These are phyloP conservation scores for Leucogyrophana mollusca DNA, from an alignment of 768 basidiomycete genomes.

Conservation along the genomic window DNA sequence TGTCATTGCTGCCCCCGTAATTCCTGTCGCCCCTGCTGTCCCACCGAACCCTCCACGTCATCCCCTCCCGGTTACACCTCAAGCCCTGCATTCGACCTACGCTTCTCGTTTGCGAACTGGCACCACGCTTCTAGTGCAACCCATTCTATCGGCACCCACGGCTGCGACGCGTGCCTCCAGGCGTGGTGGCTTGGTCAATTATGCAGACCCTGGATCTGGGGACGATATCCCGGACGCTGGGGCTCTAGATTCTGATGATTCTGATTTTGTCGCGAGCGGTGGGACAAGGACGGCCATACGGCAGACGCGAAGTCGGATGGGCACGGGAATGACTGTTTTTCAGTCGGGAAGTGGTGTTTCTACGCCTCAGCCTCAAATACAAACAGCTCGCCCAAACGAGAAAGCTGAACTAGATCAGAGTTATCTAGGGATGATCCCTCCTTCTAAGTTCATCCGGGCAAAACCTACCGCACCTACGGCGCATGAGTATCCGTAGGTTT, in stretches of 20 bases:
- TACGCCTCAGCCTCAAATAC: slow-evolving; percentile 33
- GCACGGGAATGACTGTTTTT: slow-evolving; percentile 53
- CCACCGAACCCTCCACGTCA: slow-evolving; percentile 52
- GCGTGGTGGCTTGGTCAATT: slow-evolving; percentile 76
- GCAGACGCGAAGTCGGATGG: slow-evolving; percentile 42
- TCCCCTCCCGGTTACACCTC: slow-evolving; percentile 58
- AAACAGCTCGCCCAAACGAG: slow-evolving; percentile 23
- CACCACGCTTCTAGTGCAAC: slow-evolving; percentile 87
- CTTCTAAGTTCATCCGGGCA: slow-evolving; percentile 70
- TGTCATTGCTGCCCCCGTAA: slow-evolving; percentile 28
- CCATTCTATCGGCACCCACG: slow-evolving; percentile 52
- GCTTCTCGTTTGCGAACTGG: slow-evolving; percentile 90
- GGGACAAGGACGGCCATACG: slow-evolving; percentile 59
- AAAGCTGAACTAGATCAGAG: slow-evolving; percentile 79
- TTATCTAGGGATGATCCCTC: slow-evolving; percentile 85
- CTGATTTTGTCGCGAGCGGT: slow-evolving; percentile 71
- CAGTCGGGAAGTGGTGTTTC: slow-evolving; percentile 46
- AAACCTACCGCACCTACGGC: slow-evolving; percentile 55
- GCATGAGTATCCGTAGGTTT: slow-evolving; percentile 76
- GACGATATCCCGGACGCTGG: slow-evolving; percentile 83
- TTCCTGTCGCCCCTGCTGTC: slow-evolving; percentile 15
- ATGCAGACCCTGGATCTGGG: slow-evolving; percentile 81
- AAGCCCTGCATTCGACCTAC: slow-evolving; percentile 82
- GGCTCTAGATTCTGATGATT: slow-evolving; percentile 81
- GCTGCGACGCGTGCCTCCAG: slow-evolving; percentile 45